A percentile compares a stretch with the other conserved stretches of the same genome.
Conservation (phyloP, 306 rosid genomes). For the Quercus cerris region DNA sequence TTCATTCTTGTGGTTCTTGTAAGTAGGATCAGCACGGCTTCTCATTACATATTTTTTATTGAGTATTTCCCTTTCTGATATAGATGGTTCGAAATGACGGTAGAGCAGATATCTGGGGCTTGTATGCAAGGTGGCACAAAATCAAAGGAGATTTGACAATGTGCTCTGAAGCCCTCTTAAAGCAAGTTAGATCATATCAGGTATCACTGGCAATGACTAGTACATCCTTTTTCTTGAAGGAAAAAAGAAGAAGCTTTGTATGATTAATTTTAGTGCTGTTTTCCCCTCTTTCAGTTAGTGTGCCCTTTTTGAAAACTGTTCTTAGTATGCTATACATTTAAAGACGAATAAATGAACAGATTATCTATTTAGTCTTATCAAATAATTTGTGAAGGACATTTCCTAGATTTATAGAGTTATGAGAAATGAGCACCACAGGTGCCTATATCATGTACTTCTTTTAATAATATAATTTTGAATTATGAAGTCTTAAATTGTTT, state of each 20-base stretch:
- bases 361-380: too few species aligned
- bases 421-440: too few species aligned
- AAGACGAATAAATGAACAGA: too few species aligned
- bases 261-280: background rate
- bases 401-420: too few species aligned
- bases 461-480: too few species aligned
- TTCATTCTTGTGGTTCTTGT: too few species aligned
- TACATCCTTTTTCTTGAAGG: background rate
- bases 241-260: background rate
- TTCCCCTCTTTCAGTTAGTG: too few species aligned
- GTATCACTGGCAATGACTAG: slow-evolving; percentile 34
- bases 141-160: slow-evolving; percentile 75
- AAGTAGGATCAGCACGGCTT: background rate
- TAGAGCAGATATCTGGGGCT: slow-evolving; percentile 78
- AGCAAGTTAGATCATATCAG: slow-evolving; percentile 97
- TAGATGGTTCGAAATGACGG: slow-evolving; percentile 74
- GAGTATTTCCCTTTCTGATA: slow-evolving; percentile 26
- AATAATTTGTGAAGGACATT: too few species aligned
- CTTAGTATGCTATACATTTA: too few species aligned
- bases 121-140: slow-evolving; percentile 93
- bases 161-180: slow-evolving; percentile 92
- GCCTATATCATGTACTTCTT: too few species aligned
- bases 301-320: too few species aligned
- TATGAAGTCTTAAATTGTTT: too few species aligned
- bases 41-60: background rate